phyloP scores from a whole-genome alignment of 495 filamentous ascomycete species.

The Sabuloglossum arenarium region DNA sequence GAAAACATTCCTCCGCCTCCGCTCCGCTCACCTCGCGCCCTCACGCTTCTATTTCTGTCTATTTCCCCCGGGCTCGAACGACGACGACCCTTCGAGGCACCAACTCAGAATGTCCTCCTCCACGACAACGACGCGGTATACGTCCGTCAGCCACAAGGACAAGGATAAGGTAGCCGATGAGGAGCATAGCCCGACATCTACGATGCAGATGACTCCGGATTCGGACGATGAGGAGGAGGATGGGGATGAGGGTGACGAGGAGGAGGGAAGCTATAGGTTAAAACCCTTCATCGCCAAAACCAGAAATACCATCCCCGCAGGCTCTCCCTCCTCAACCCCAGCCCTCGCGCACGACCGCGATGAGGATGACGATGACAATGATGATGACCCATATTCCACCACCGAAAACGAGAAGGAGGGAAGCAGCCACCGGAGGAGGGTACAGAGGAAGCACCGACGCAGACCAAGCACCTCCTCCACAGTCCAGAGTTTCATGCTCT shows the following conservation, averaged over 20 bases:
- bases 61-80: background rate
- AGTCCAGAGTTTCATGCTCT: slow-evolving; percentile 32
- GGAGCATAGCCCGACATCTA: background rate
- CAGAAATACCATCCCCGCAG: background rate
- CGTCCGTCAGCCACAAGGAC: background rate
- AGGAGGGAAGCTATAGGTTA: background rate
- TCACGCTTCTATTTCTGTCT: no score
- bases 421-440: background rate
- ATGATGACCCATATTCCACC: background rate
- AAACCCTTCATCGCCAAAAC: background rate
- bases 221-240: background rate
- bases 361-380: background rate
- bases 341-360: no score
- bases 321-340: no score
- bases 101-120: background rate
- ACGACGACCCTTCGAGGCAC: background rate
- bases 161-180: no score
- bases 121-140: background rate
- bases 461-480: background rate
- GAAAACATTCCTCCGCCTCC: background rate
- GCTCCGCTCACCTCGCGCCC: background rate
- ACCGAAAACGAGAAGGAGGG: no score
- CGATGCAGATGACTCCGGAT: background rate
- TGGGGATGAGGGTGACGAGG: background rate
- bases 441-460: background rate